Evolutionary conservation across 2,329 filamentous ascomycete genomes (phyloP).

Genomic region (Aspergillus clavatus): DNA sequence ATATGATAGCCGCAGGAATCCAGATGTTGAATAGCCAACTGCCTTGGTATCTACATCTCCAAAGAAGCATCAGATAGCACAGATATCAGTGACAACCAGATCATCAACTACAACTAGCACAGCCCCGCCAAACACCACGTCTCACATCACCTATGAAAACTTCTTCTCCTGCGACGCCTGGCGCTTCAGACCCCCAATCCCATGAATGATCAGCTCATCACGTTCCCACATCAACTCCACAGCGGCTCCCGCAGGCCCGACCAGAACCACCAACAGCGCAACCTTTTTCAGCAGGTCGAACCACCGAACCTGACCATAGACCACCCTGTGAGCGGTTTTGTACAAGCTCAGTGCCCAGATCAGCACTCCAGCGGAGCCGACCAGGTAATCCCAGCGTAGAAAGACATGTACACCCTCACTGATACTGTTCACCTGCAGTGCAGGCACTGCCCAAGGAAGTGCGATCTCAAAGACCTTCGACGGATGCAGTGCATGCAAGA

Average conservation of each 20-base stretch:
- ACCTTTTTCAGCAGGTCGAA: conserved; percentile 32
- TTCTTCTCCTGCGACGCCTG: conserved; percentile 28
- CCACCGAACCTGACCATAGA: conserved; percentile 23
- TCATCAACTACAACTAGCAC: too few species aligned
- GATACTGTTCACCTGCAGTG: conserved; percentile 28
- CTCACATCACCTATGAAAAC: conserved; percentile 10
- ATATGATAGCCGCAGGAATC: too few species aligned
- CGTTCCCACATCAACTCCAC: conserved; percentile 48
- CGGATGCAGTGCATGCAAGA: conserved; percentile 35
- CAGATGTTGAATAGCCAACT: too few species aligned
- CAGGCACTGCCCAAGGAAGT: conserved; percentile 30
- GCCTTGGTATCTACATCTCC: too few species aligned
- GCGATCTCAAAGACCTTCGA: conserved; percentile 34
- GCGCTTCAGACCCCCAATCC: conserved; percentile 32
- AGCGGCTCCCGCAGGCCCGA: conserved; percentile 44
- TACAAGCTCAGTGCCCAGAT: conserved; percentile 44
- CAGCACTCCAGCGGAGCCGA: conserved; percentile 40
- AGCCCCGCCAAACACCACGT: too few species aligned
- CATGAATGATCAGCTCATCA: conserved; percentile 42
- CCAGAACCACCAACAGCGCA: conserved; percentile 30
- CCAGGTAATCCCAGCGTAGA: conserved; percentile 47
- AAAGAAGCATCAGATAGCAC: too few species aligned
- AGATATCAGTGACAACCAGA: background rate
- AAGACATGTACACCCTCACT: conserved; percentile 43
- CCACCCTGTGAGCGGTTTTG: conserved; percentile 23